Conservation (phyloP, 2,329 filamentous ascomycete species). For the Colletotrichum sublineola region DNA sequence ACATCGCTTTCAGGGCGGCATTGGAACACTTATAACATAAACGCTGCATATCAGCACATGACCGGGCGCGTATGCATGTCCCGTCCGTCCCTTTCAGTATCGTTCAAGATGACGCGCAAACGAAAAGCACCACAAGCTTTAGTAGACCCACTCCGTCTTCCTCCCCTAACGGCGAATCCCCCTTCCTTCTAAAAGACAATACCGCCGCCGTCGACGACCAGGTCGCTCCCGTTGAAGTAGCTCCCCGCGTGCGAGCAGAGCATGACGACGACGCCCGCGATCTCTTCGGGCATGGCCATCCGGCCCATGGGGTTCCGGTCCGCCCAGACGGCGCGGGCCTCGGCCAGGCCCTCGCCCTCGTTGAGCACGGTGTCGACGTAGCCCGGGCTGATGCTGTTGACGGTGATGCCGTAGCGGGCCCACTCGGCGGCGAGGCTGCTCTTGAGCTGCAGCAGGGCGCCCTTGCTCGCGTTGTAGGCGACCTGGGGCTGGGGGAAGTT, state of each 20-base stretch:
- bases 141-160: too few species aligned
- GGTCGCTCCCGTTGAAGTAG: constrained; percentile 78
- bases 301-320: constrained; percentile 72
- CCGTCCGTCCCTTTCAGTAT: not conserved
- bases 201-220: constrained; percentile 72
- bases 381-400: constrained; percentile 78
- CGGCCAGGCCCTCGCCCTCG: constrained; percentile 70
- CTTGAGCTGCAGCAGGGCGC: constrained; percentile 73
- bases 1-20: not conserved
- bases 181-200: constrained; percentile 35
- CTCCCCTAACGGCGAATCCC: not conserved
- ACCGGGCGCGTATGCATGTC: not conserved
- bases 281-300: constrained; percentile 74
- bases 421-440: constrained; percentile 79
- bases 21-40: not conserved
- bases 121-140: too few species aligned
- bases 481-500: constrained; percentile 81
- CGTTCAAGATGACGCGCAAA: not conserved
- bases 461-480: constrained; percentile 80
- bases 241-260: constrained; percentile 71
- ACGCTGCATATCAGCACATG: not conserved
- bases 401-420: constrained; percentile 77
- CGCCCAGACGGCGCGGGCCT: constrained; percentile 68
- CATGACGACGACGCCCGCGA: constrained; percentile 73
- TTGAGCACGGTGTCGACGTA: constrained; percentile 86